Evolutionary conservation across 2,329 filamentous ascomycete species (phyloP), one percentile per base, ranked within the genome.

Genomic region (Bipolaris zeicola): DNA sequence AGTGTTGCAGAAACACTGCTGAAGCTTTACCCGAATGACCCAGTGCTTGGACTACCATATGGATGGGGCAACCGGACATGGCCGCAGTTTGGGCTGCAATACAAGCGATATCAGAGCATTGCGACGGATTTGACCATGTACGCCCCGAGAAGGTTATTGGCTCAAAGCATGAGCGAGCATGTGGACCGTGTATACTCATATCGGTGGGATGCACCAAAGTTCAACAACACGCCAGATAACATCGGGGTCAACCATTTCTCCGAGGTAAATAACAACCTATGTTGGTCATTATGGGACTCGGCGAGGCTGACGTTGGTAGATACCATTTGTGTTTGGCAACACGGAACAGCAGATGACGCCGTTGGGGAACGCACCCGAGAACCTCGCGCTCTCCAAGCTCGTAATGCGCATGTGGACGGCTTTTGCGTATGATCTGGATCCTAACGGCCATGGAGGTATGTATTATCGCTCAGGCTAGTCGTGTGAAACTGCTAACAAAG

Each of bases 31-130:
- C 72, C 72, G 0, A 63, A 74, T 43, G 65, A 72, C 38, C 82
- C 82, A 1, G 77, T 79, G 28, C 62, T 78, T 6, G 76, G 81
- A 47, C 76, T 80, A 31, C 82, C 82, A 0, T 77, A 70, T 47
- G 67, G 67, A 2, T 70, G 68, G 68, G 69, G 68, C 0, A 70
- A 72, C 41, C 52, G 68, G 1, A 72, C 67, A 11, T 72, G 69
- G 69, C 69, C 69, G 0, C 60, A 71, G 45, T 60, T 60, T 37
- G 69, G 69, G 1, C 33, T 65, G 26, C 69, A 72, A 47, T 72
- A 63, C 47, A 72, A 72, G 36, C 44, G 69, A 0, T 70, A 68
- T 22, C 65, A 67, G 20, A 69, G 68, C 36, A 70, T 71, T 13
- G 68, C 69, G 3, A 69, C 66, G 3, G 69, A 72, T 48, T 20